Conservation (phyloP, 2,329 filamentous ascomycete species). For the Lecanoromycetidae sp. region DNA sequence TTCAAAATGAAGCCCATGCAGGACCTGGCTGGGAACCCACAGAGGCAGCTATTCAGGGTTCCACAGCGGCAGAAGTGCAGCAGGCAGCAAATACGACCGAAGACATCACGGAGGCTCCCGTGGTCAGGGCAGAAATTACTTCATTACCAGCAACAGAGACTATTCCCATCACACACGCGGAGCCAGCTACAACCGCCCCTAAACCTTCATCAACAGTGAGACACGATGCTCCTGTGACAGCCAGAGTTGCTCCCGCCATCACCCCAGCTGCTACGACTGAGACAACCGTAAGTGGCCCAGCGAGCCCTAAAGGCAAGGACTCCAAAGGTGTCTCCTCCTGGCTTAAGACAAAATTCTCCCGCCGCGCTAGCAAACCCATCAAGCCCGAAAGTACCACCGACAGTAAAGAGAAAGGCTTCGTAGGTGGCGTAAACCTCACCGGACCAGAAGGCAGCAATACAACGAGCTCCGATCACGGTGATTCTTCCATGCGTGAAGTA, state of each 20-base stretch:
- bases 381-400: conserved; percentile 11
- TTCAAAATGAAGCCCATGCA: conserved; percentile 16
- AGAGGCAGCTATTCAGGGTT: no score
- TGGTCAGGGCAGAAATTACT: conserved; percentile 21
- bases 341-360: conserved; percentile 44
- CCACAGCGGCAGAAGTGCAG: conserved; percentile 18
- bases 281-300: conserved; percentile 19
- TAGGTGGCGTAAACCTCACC: conserved; percentile 40
- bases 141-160: conserved; percentile 15
- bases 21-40: conserved; percentile 17
- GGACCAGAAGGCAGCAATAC: conserved; percentile 35
- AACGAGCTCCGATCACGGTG: conserved; percentile 26
- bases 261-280: conserved; percentile 13
- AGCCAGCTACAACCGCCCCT: conserved; percentile 1
- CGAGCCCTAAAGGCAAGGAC: conserved; percentile 20
- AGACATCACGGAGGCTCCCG: conserved; percentile 8
- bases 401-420: conserved; percentile 26
- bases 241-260: conserved; percentile 19
- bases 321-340: conserved; percentile 38
- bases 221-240: conserved; percentile 11
- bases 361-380: conserved; percentile 27
- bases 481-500: conserved; percentile 33
- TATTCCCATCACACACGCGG: conserved; percentile 10
- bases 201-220: conserved; percentile 1
- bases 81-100: background rate